A percentile compares a stretch with the other conserved stretches of the same genome.
These are phyloP conservation scores for Ceratocystis huliohia DNA, from an alignment of 2,329 filamentous ascomycete species.

Conservation along the genomic window DNA sequence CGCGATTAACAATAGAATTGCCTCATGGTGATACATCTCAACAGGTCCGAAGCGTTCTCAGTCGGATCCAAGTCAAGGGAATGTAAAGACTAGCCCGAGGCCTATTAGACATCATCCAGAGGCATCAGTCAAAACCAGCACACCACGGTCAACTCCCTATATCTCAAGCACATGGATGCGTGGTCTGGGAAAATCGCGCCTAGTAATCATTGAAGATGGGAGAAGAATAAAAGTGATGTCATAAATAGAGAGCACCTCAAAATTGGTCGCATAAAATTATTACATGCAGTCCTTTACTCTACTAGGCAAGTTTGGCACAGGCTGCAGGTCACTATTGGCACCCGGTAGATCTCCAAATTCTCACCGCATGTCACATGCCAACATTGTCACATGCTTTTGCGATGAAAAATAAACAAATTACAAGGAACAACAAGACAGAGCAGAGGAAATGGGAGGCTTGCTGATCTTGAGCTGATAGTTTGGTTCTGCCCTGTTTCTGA, in stretches of 20 bases:
- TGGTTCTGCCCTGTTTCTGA: not conserved
- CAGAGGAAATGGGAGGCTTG: not conserved
- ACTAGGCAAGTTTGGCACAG: not conserved
- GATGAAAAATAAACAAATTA: constrained; percentile 8
- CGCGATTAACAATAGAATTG: too few relatives aligned
- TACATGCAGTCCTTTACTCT: not conserved
- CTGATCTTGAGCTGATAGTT: not conserved
- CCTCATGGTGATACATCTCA: too few relatives aligned
- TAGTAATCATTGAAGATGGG: too few relatives aligned
- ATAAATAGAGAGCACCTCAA: not conserved
- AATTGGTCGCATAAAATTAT: not conserved
- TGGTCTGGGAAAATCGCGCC: too few relatives aligned
- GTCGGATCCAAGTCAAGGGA: too few relatives aligned
- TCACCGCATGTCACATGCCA: constrained; percentile 9
- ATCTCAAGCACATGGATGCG: too few relatives aligned
- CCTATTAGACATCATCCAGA: too few relatives aligned
- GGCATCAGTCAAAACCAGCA: too few relatives aligned
- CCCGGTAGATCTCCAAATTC: not conserved
- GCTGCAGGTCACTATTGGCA: not conserved
- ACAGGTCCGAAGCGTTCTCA: too few relatives aligned
- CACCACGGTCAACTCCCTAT: too few relatives aligned
- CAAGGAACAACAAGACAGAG: not conserved
- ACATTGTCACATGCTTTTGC: constrained; percentile 11
- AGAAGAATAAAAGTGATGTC: not conserved
- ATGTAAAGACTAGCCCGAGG: too few relatives aligned